These are phyloP conservation scores for Rhytidhysteron rufulum DNA, from an alignment of 2,329 filamentous ascomycete genomes.

Conservation along the genomic window DNA sequence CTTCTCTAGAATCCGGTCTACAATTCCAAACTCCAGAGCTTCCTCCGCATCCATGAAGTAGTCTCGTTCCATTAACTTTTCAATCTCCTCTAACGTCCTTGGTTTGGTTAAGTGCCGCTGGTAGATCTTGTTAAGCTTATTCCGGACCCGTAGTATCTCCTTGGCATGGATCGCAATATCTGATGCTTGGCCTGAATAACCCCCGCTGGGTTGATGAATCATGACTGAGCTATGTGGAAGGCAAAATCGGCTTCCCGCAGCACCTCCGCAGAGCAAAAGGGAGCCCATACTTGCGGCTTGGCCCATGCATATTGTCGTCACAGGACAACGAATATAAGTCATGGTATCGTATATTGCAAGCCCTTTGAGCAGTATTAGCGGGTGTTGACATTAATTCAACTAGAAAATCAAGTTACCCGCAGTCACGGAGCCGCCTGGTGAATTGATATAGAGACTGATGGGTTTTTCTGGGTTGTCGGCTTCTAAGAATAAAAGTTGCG, in stretches of 20 bases:
- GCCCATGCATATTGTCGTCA: slow-evolving; percentile 92
- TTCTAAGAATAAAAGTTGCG: slow-evolving; percentile 96
- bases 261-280: slow-evolving; percentile 79
- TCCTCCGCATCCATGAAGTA: slow-evolving; percentile 89
- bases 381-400: not conserved
- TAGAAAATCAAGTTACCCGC: slow-evolving; percentile 51
- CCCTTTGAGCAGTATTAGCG: slow-evolving; percentile 25
- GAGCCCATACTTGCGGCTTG: slow-evolving; percentile 95
- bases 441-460: slow-evolving; percentile 98
- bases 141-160: slow-evolving; percentile 84
- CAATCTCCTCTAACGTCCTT: slow-evolving; percentile 76
- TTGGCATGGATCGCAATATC: slow-evolving; percentile 98
- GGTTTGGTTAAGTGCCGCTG: slow-evolving; percentile 76
- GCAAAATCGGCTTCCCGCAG: slow-evolving; percentile 78
- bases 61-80: slow-evolving; percentile 94
- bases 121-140: slow-evolving; percentile 88
- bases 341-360: slow-evolving; percentile 97
- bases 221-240: slow-evolving; percentile 94
- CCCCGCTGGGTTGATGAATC: slow-evolving; percentile 91
- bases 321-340: slow-evolving; percentile 89
- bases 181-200: slow-evolving; percentile 61
- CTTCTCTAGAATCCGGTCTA: slow-evolving; percentile 79
- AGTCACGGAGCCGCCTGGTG: slow-evolving; percentile 86
- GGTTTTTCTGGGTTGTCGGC: slow-evolving; percentile 92
- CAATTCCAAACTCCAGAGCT: slow-evolving; percentile 82